Percentiles rank a stretch among this genome's conserved stretches.
Conservation (phyloP, 2,329 filamentous ascomycete genomes). For the Alternaria brassicae region DNA sequence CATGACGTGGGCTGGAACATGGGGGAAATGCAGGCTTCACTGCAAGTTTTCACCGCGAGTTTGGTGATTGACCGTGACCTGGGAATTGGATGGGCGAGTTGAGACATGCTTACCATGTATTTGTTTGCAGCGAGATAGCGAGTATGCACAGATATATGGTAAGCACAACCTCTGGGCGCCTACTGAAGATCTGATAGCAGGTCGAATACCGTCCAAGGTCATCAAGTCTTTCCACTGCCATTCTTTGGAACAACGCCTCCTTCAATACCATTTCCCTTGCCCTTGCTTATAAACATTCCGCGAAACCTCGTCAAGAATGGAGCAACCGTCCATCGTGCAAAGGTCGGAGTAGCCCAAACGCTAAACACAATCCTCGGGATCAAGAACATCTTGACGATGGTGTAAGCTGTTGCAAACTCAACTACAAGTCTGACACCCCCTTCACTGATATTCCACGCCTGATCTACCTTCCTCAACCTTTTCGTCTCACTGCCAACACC, state of each 20-base stretch:
- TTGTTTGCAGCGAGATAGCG: background rate
- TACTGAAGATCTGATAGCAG: background rate
- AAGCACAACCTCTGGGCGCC: background rate
- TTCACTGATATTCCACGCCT: conserved; percentile 51
- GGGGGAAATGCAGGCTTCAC: background rate
- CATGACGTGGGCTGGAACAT: conserved; percentile 3
- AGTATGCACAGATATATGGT: background rate
- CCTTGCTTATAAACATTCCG: conserved; percentile 50
- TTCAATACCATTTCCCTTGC: conserved; percentile 40
- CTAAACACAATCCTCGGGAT: conserved; percentile 78
- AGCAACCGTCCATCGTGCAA: conserved; percentile 63
- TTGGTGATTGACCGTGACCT: background rate
- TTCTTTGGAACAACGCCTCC: conserved; percentile 41
- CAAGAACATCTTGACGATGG: conserved; percentile 84
- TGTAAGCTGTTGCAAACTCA: conserved; percentile 86
- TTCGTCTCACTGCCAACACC: conserved; percentile 53
- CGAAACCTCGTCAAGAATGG: conserved; percentile 43
- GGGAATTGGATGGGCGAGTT: background rate
- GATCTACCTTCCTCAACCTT: conserved; percentile 42
- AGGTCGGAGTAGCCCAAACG: conserved; percentile 91
- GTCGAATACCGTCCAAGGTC: background rate
- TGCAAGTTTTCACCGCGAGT: background rate
- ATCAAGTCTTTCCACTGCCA: conserved; percentile 15
- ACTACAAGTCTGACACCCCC: conserved; percentile 63
- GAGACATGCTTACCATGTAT: conserved; percentile 1